These are phyloP conservation scores for Pleurotus pulmonarius DNA, from an alignment of 768 basidiomycete genomes.

Conservation along the genomic window DNA sequence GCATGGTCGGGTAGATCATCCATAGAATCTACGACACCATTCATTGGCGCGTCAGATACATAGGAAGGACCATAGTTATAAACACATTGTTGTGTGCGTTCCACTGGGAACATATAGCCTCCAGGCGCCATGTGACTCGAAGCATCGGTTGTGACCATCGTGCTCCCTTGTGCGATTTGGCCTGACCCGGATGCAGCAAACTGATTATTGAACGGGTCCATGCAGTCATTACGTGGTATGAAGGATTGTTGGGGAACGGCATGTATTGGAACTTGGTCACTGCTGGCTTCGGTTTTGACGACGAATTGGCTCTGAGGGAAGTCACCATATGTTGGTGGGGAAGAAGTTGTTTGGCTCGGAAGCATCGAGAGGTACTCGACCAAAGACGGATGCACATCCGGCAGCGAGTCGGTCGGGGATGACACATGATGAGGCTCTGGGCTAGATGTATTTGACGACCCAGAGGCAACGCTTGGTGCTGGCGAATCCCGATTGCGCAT, in stretches of 20 bases:
- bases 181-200: too few relatives aligned
- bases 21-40: constrained; percentile 11
- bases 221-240: too few relatives aligned
- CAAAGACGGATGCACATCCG: constrained; percentile 60
- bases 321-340: too few relatives aligned
- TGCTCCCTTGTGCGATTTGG: too few relatives aligned
- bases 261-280: too few relatives aligned
- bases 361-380: constrained; percentile 55
- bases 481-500: neutral
- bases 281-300: too few relatives aligned
- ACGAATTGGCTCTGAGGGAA: too few relatives aligned
- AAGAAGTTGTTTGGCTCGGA: constrained; percentile 16
- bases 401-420: constrained; percentile 9
- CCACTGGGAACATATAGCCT: neutral
- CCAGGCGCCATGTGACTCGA: neutral
- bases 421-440: neutral
- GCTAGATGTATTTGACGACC: neutral
- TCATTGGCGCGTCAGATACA: neutral
- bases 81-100: neutral
- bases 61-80: neutral
- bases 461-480: neutral
- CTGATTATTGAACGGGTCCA: too few relatives aligned
- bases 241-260: too few relatives aligned
- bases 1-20: constrained; percentile 28
- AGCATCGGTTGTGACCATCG: too few relatives aligned